phyloP scores from a whole-genome alignment of 73 alveolate genomes.

The Paramecium sonneborni region DNA sequence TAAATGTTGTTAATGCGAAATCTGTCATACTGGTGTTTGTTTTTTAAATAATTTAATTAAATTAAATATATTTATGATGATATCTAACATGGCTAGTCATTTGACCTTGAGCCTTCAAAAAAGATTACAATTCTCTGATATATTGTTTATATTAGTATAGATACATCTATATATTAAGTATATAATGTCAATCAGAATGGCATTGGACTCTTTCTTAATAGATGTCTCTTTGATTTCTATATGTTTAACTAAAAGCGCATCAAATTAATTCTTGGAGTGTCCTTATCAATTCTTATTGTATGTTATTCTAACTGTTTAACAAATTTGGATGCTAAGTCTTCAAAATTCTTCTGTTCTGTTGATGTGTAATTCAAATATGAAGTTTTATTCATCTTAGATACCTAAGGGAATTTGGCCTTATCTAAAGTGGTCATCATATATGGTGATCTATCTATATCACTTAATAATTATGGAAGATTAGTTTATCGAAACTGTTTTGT shows the following conservation, averaged over 20 bases:
- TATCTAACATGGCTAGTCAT: neutral
- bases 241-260: neutral
- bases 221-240: neutral
- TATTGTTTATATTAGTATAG: neutral
- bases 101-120: neutral
- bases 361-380: neutral
- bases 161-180: neutral
- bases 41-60: neutral
- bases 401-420: neutral
- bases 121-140: constrained; percentile 25
- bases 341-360: neutral
- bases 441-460: neutral
- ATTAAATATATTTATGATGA: constrained; percentile 2
- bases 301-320: neutral
- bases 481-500: neutral
- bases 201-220: neutral
- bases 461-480: neutral
- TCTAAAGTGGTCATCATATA: neutral
- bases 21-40: constrained; percentile 43
- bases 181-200: neutral
- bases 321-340: neutral
- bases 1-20: constrained; percentile 86
- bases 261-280: neutral
- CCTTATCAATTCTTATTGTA: neutral
- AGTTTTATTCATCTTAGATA: neutral